Evolutionary conservation across 2,329 filamentous ascomycete species (phyloP), one percentile per base, ranked within the genome.

Genomic region (Colletotrichum filicis): DNA sequence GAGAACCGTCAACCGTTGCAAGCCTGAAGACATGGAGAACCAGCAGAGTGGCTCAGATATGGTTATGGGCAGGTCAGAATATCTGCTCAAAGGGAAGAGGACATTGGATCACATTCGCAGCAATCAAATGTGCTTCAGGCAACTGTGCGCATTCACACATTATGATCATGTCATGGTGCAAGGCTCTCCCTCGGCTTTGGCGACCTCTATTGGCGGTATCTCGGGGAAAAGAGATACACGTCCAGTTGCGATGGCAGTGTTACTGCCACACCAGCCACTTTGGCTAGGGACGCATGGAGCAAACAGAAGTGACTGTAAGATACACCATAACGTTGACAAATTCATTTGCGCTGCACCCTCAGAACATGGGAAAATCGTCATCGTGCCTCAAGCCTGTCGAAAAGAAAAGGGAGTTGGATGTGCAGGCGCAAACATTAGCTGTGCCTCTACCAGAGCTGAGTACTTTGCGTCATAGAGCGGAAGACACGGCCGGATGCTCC

Each of bases 1-100:
- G 55, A 59, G 62, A 67, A 69, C 70, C 65, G 53, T 73, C 63
- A 58, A 64, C 58, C 66, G 53, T 74, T 74, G 65, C 56, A 62
- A 73, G 59, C 42, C 42, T 73, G 42, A 35, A 68, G 37, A 56
- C 32, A 35, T 28, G 66, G 52, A 66, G 55, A 49, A 42, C 64
- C 57, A 63, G 49, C 24, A 63, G 22, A 52, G 37, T 61, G 63
- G 63, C 66, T 32, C 46, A 67, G 16, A 32, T 65, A 35, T 53
- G 35, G 57, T 16, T 42, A 59, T 24, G 57, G 19, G 32, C 52
- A 65, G 24, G 52, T 28, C 56, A 71, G 49, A 37, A 58, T 22
- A 59, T 56, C 32, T 30, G 66, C 49, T 11, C 32, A 24, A 26
- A n/a, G n/a, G 30, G 30, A 64, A 64, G 16, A 14, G 55, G 16